Evolutionary conservation across 768 basidiomycete species (phyloP).

Genomic region (Piloderma croceum): DNA sequence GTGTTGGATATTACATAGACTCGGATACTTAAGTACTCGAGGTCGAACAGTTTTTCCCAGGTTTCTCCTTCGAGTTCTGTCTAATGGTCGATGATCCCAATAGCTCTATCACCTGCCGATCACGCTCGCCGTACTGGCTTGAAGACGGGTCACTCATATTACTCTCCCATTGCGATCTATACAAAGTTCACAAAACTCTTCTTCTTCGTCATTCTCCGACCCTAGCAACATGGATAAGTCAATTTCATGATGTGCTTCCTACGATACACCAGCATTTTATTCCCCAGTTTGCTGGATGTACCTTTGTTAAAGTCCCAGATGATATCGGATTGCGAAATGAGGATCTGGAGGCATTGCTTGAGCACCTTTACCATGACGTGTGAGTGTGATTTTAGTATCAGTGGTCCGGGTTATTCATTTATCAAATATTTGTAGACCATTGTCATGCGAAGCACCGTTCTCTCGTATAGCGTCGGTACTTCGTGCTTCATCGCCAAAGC

Average conservation of each 20-base stretch:
- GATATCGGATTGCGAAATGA: constrained; percentile 31
- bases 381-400: constrained; percentile 33
- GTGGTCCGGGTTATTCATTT: constrained; percentile 9
- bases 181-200: constrained; percentile 53
- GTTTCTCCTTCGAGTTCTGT: too few relatives aligned
- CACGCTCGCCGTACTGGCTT: constrained; percentile 58
- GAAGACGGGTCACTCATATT: constrained; percentile 59
- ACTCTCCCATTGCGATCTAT: constrained; percentile 37
- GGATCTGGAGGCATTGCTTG: constrained; percentile 55
- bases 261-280: constrained; percentile 3
- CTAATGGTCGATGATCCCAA: too few relatives aligned
- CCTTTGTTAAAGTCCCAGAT: constrained; percentile 29
- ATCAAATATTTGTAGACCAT: constrained; percentile 34
- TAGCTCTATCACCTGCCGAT: too few relatives aligned
- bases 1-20: too few relatives aligned
- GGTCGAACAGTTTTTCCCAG: too few relatives aligned
- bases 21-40: too few relatives aligned
- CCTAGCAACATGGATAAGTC: constrained; percentile 5
- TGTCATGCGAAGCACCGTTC: constrained; percentile 40
- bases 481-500: constrained; percentile 49
- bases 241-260: constrained; percentile 20
- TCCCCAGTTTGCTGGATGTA: constrained; percentile 2
- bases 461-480: constrained; percentile 47
- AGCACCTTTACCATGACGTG: constrained; percentile 64
- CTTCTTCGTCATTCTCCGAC: constrained; percentile 45